A percentile compares a stretch with the other conserved stretches of the same genome.
phyloP scores from a whole-genome alignment of 495 filamentous ascomycete species.

The Penicillium soppii region DNA sequence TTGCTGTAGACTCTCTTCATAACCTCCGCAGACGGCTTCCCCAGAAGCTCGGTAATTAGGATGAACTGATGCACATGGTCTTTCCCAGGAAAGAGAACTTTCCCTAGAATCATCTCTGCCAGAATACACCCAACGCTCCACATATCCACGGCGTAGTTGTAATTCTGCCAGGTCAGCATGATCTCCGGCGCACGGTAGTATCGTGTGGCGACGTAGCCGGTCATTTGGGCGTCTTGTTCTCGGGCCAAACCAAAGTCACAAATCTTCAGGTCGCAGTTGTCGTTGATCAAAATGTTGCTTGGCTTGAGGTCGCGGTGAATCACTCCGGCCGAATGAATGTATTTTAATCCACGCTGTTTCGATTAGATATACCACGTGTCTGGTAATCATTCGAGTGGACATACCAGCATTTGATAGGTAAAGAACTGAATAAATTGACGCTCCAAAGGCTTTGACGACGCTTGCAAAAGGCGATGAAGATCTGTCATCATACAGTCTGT shows the following conservation, averaged over 20 bases:
- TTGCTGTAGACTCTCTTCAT: slow-evolving; percentile 11
- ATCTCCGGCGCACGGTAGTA: slow-evolving; percentile 95
- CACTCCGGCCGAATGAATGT: slow-evolving; percentile 90
- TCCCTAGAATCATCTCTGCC: slow-evolving; percentile 91
- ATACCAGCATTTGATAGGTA: slow-evolving; percentile 87
- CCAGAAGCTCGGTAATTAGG: slow-evolving; percentile 88
- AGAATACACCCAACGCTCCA: slow-evolving; percentile 96
- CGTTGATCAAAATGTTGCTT: slow-evolving; percentile 90
- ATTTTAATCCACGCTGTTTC: slow-evolving; percentile 74
- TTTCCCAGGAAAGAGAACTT: slow-evolving; percentile 89
- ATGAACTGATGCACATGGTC: slow-evolving; percentile 95
- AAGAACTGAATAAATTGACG: slow-evolving; percentile 97
- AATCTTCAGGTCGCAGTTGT: slow-evolving; percentile 95
- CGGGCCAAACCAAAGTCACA: slow-evolving; percentile 91
- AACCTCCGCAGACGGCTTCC: slow-evolving; percentile 72
- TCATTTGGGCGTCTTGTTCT: slow-evolving; percentile 94
- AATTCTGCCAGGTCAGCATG: slow-evolving; percentile 97
- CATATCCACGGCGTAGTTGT: slow-evolving; percentile 92
- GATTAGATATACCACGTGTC: slow-evolving; percentile 33
- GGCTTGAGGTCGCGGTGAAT: slow-evolving; percentile 90
- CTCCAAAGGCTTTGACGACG: slow-evolving; percentile 78
- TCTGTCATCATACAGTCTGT: slow-evolving; percentile 90
- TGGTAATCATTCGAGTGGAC: not conserved
- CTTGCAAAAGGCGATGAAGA: slow-evolving; percentile 70
- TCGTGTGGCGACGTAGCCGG: slow-evolving; percentile 80